A percentile compares a stretch with the other conserved stretches of the same genome.
These are phyloP conservation scores for Fusarium buxicola DNA, from an alignment of 2,329 filamentous ascomycete species.

Conservation along the genomic window DNA sequence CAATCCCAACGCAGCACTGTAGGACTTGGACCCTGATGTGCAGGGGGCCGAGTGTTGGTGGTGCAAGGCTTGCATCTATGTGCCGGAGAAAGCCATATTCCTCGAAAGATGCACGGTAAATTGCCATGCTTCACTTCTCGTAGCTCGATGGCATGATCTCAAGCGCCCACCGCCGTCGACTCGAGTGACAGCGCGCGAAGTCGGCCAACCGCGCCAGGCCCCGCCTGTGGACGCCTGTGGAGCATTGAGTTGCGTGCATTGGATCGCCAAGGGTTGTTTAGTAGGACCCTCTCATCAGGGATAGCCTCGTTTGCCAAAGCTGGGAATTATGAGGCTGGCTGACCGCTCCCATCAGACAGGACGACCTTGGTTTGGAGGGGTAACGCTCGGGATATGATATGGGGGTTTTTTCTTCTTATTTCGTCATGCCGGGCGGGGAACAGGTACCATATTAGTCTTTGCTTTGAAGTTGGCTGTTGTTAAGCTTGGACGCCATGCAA, in stretches of 20 bases:
- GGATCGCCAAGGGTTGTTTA: constrained; percentile 18
- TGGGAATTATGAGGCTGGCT: constrained; percentile 44
- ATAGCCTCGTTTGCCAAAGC: constrained; percentile 45
- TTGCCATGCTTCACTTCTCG: constrained; percentile 16
- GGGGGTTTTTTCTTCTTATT: neutral
- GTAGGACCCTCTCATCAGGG: constrained; percentile 39
- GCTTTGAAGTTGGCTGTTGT: neutral
- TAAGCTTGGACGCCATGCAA: constrained; percentile 5
- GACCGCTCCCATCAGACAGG: constrained; percentile 43
- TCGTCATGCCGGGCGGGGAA: constrained; percentile 7
- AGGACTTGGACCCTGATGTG: constrained; percentile 40
- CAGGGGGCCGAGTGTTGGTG: constrained; percentile 30
- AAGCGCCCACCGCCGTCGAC: constrained; percentile 22
- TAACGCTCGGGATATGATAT: neutral
- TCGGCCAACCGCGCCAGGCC: constrained; percentile 24
- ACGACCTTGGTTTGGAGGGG: constrained; percentile 36
- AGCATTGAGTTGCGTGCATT: constrained; percentile 27
- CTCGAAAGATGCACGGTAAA: constrained; percentile 21
- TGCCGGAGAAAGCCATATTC: constrained; percentile 10
- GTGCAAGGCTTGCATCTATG: constrained; percentile 15
- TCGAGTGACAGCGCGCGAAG: constrained; percentile 7
- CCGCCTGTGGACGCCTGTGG: constrained; percentile 32
- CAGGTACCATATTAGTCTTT: constrained; percentile 9
- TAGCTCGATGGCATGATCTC: constrained; percentile 40
- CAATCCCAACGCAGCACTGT: neutral